Conservation (phyloP, 1,284 basidiomycete species). For the Ustilago loliicola region DNA sequence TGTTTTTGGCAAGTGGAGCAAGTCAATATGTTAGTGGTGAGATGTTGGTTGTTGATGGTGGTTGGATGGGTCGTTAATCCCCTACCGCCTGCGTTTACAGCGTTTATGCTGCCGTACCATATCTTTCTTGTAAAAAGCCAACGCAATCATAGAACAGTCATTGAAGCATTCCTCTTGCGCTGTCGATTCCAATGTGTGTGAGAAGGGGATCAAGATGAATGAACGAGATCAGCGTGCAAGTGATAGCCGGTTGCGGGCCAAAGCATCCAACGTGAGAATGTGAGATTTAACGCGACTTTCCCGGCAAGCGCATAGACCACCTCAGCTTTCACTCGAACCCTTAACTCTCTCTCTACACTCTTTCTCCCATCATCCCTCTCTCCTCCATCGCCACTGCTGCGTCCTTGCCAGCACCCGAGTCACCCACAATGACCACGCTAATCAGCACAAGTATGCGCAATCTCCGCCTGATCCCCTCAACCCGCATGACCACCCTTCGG, state of each 20-base stretch:
- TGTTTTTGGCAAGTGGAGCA: slow-evolving; percentile 88
- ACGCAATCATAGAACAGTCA: background rate
- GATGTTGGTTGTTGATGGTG: slow-evolving; percentile 71
- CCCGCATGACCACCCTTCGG: slow-evolving; percentile 7
- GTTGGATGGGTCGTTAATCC: slow-evolving; percentile 58
- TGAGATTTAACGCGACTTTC: background rate
- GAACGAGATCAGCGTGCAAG: no score
- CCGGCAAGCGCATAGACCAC: background rate
- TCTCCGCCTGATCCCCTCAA: background rate
- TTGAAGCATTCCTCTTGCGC: no score
- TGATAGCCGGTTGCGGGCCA: slow-evolving; percentile 2
- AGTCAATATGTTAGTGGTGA: slow-evolving; percentile 93
- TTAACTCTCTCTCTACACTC: background rate
- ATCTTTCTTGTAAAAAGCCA: background rate
- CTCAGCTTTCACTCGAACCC: background rate
- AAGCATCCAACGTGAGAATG: background rate
- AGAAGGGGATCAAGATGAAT: no score
- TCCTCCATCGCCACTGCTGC: background rate
- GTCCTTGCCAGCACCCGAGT: background rate
- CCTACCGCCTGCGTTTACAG: background rate
- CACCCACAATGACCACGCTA: background rate
- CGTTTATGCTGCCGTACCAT: no score
- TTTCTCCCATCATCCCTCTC: background rate
- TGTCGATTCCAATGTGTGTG: no score
- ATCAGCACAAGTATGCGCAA: background rate